These are phyloP conservation scores for Solanum peruvianum DNA, from an alignment of 257 asterid genomes.

Conservation along the genomic window DNA sequence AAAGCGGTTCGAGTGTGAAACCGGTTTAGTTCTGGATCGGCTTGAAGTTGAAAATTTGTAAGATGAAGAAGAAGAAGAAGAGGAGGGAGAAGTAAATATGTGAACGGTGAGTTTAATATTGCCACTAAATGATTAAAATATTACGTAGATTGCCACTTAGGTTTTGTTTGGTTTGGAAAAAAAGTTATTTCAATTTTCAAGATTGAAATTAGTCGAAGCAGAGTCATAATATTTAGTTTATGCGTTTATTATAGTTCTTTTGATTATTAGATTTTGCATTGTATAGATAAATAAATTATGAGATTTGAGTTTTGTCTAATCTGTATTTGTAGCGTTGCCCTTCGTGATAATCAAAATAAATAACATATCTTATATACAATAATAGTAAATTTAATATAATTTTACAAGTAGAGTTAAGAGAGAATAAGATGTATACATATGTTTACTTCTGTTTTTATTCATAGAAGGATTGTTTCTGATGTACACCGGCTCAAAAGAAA, in stretches of 20 bases:
- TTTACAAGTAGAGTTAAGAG: fast-evolving
- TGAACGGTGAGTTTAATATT: not conserved
- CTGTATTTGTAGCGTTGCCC: fast-evolving
- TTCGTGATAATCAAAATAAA: too few species aligned
- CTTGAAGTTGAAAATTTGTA: not conserved
- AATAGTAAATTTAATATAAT: too few species aligned
- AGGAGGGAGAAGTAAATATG: not conserved
- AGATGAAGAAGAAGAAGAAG: not conserved
- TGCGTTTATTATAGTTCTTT: too few species aligned
- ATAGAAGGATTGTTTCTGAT: not conserved
- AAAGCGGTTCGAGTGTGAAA: not conserved
- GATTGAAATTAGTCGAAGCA: not conserved
- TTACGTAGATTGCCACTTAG: slow-evolving; percentile 17
- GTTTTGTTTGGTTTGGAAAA: not conserved
- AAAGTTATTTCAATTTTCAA: not conserved
- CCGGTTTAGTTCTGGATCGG: not conserved
- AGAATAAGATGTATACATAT: too few species aligned
- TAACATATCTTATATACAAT: too few species aligned
- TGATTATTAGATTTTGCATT: not conserved
- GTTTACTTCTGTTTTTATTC: too few species aligned
- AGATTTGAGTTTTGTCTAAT: not conserved
- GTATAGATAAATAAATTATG: not conserved
- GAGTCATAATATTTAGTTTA: too few species aligned
- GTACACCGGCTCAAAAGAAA: fast-evolving
- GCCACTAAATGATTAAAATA: slow-evolving; percentile 13